Conservation (phyloP, 2,329 filamentous ascomycete species). For the Talaromyces sp. region DNA sequence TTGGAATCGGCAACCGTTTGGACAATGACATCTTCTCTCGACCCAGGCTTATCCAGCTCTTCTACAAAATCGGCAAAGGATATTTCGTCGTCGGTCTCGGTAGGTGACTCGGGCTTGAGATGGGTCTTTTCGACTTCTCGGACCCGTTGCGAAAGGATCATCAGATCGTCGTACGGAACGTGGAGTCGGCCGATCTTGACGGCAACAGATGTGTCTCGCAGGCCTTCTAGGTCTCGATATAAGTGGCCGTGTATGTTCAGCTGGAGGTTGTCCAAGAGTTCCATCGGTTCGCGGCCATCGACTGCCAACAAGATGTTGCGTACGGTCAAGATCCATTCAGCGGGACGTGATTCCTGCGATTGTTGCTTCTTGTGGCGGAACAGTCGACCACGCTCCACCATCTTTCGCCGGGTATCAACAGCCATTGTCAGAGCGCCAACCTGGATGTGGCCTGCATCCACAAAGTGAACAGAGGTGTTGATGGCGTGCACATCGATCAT, state of each 20-base stretch:
- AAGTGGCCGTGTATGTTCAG: constrained; percentile 89
- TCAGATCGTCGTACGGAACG: constrained; percentile 83
- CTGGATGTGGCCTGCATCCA: constrained; percentile 79
- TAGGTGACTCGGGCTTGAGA: constrained; percentile 28
- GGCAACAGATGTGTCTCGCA: constrained; percentile 84
- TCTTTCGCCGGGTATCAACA: constrained; percentile 86
- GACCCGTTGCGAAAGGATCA: constrained; percentile 37
- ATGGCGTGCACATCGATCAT: constrained; percentile 84
- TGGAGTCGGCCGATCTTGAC: constrained; percentile 88
- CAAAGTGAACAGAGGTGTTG: constrained; percentile 70
- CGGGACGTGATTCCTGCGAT: constrained; percentile 63
- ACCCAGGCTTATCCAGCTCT: constrained; percentile 67
- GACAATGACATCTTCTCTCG: constrained; percentile 63
- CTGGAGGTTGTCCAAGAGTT: constrained; percentile 81
- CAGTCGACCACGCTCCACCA: constrained; percentile 82
- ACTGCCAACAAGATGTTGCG: constrained; percentile 86
- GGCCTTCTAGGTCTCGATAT: constrained; percentile 76
- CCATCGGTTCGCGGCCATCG: constrained; percentile 76
- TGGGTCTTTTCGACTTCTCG: constrained; percentile 31
- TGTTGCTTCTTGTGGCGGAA: constrained; percentile 73
- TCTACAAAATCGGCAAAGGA: constrained; percentile 69
- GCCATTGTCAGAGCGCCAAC: constrained; percentile 79
- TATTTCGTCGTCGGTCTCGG: constrained; percentile 53
- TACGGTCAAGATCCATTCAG: constrained; percentile 88
- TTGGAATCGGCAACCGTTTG: constrained; percentile 87